phyloP scores from a whole-genome alignment of 1,139 yeast genomes.

The Blastobotrys serpentis region DNA sequence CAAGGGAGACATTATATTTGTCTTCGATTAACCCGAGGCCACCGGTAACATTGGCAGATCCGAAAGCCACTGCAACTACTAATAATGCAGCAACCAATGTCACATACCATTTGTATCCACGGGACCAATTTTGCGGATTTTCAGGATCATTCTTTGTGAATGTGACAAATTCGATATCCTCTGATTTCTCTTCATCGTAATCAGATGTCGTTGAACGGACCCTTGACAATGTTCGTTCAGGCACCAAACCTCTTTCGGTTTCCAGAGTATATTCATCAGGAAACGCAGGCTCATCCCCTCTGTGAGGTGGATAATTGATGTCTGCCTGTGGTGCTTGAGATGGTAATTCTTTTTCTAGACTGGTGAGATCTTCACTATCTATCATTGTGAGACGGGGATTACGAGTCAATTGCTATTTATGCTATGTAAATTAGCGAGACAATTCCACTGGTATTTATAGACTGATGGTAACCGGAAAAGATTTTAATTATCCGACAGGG shows the following conservation, averaged over 20 bases:
- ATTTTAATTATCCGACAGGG: neutral
- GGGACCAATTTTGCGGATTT: slow-evolving; percentile 83
- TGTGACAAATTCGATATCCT: slow-evolving; percentile 7
- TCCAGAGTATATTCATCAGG: slow-evolving; percentile 8
- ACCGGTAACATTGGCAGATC: slow-evolving; percentile 85
- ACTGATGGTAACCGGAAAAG: neutral
- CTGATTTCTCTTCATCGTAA: neutral
- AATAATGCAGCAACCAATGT: slow-evolving; percentile 64
- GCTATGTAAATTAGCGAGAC: too few relatives aligned
- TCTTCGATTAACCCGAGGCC: slow-evolving; percentile 65
- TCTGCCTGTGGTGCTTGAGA: neutral
- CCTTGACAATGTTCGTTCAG: slow-evolving; percentile 5
- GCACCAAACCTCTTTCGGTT: slow-evolving; percentile 5
- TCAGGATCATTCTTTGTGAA: slow-evolving; percentile 61
- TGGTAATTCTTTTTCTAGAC: neutral
- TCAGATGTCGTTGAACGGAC: slow-evolving; percentile 1
- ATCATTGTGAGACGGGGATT: too few relatives aligned
- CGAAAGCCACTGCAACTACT: slow-evolving; percentile 86
- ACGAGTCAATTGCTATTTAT: too few relatives aligned
- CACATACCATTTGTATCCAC: slow-evolving; percentile 58
- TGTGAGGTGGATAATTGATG: slow-evolving; percentile 1
- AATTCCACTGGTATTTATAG: neutral
- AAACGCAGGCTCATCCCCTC: slow-evolving; percentile 4
- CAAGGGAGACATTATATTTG: slow-evolving; percentile 64
- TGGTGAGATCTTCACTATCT: neutral